These are phyloP conservation scores for Penicillium sp. DNA, from an alignment of 2,329 filamentous ascomycete genomes.

Conservation along the genomic window DNA sequence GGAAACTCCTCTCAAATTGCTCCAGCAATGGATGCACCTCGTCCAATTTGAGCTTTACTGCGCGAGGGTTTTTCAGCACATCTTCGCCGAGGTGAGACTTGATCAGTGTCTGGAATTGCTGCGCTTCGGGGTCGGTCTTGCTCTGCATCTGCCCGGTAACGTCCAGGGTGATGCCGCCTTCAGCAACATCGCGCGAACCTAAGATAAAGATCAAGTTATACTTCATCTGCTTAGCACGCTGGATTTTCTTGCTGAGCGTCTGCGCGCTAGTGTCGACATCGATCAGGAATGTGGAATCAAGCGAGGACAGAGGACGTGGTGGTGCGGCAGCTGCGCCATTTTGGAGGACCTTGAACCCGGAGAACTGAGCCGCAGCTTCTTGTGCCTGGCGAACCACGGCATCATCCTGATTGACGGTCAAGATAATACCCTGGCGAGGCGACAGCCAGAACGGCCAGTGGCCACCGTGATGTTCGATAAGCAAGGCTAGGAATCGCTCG, in stretches of 20 bases:
- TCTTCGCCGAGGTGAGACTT: constrained; percentile 30
- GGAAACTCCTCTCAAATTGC: constrained; percentile 43
- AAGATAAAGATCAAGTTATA: constrained; percentile 76
- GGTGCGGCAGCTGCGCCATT: constrained; percentile 30
- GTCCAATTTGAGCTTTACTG: constrained; percentile 42
- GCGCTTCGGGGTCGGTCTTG: constrained; percentile 37
- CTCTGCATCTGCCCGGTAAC: constrained; percentile 49
- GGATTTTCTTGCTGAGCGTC: constrained; percentile 69
- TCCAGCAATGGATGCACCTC: constrained; percentile 44
- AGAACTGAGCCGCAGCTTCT: constrained; percentile 56
- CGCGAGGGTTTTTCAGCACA: constrained; percentile 39
- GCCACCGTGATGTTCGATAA: constrained; percentile 81
- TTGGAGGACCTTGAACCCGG: constrained; percentile 41
- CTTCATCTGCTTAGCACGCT: constrained; percentile 70
- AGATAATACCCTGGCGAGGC: constrained; percentile 73
- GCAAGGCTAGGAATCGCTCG: constrained; percentile 79
- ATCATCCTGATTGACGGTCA: constrained; percentile 68
- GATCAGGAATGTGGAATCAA: constrained; percentile 66
- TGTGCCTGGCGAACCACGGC: constrained; percentile 51
- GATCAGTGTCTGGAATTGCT: constrained; percentile 35
- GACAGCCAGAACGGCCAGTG: constrained; percentile 89
- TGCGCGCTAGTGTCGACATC: constrained; percentile 70
- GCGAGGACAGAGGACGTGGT: constrained; percentile 49
- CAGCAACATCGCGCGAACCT: constrained; percentile 67
- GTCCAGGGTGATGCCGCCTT: constrained; percentile 56